These are phyloP conservation scores for Rhodotorula sp. DNA, from an alignment of 1,284 basidiomycete genomes.

Conservation along the genomic window DNA sequence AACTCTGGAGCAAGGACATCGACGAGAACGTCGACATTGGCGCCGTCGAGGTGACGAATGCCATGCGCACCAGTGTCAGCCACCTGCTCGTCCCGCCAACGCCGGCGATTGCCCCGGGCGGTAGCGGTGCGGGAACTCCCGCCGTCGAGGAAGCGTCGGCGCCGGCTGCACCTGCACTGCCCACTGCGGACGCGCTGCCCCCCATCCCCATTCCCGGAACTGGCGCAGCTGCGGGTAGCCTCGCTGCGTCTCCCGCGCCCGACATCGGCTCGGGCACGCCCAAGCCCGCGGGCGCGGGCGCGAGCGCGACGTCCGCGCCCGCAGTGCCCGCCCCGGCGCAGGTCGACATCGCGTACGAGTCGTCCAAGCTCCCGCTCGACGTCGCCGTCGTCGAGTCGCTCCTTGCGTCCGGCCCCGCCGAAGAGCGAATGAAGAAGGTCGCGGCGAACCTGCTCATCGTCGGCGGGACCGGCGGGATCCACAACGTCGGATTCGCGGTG, in stretches of 20 bases:
- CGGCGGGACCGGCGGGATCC: constrained; percentile 74
- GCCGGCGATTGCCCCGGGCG: not conserved
- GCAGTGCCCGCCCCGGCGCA: constrained; percentile 43
- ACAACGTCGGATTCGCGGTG: constrained; percentile 76
- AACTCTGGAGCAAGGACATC: constrained; percentile 48
- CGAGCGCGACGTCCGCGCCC: constrained; percentile 30
- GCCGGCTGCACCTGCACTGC: too few relatives aligned
- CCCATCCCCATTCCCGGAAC: not conserved
- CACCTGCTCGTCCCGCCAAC: constrained; percentile 26
- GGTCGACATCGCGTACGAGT: constrained; percentile 77
- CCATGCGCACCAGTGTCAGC: constrained; percentile 42
- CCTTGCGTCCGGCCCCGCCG: constrained; percentile 70
- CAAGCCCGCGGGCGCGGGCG: not conserved
- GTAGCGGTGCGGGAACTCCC: constrained; percentile 65
- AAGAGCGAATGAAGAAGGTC: constrained; percentile 84
- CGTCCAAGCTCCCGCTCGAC: constrained; percentile 88
- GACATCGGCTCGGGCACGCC: not conserved
- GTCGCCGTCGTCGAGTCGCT: constrained; percentile 92
- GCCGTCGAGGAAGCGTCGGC: constrained; percentile 61
- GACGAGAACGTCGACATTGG: constrained; percentile 53
- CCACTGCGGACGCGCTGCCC: constrained; percentile 59
- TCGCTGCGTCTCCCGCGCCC: constrained; percentile 12
- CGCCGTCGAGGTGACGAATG: constrained; percentile 18
- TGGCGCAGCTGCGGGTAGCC: not conserved
- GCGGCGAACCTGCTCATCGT: constrained; percentile 85